Evolutionary conservation across 2,329 filamentous ascomycete genomes (phyloP), one percentile per base, ranked within the genome.

Genomic region (Lecanicillium sp.): DNA sequence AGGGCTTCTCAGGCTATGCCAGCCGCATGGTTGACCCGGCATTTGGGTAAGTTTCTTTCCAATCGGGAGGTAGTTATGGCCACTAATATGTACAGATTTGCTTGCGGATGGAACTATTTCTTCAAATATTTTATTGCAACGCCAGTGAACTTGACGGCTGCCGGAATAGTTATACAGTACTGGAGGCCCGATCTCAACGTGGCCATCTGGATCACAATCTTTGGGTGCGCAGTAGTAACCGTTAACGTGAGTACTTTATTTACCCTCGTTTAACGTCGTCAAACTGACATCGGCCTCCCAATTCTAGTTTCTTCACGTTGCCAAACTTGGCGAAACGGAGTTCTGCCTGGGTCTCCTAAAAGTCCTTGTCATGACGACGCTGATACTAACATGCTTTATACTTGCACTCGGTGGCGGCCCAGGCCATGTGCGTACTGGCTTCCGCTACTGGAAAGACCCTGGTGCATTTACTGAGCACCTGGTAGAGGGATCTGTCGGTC

Each of bases 51-150:
- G n/a, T n/a, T n/a, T n/a, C n/a, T n/a, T 18, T 17, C 44, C 32
- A 5, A 7, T 34, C 17, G 29, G 32, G 13, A 17, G 6, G n/a
- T n/a, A n/a, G n/a, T n/a, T n/a, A n/a, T n/a, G n/a, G n/a, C 25
- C 25, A n/a, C 25, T 28, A 9, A 9, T n/a, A n/a, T 28, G 25
- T 28, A 9, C 25, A 28, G n/a, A n/a, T n/a, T n/a, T n/a, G n/a
- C n/a, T n/a, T n/a, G n/a, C n/a, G n/a, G n/a, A n/a, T n/a, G n/a
- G n/a, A 31, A 62, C 61, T 68, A 70, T 51, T 65, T 61, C 39
- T 62, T 67, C 45, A 65, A 64, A 42, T 62, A 61, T 33, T 54
- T 53, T 25, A 58, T 63, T 32, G 56, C 59, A 13, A 45, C 59
- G 14, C 55, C 60, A 0, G 60, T 59, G 41, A 59, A 63, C 36